Evolutionary conservation across 805 yeast genomes (phyloP).

Genomic region (Lipomyces anomalus): DNA sequence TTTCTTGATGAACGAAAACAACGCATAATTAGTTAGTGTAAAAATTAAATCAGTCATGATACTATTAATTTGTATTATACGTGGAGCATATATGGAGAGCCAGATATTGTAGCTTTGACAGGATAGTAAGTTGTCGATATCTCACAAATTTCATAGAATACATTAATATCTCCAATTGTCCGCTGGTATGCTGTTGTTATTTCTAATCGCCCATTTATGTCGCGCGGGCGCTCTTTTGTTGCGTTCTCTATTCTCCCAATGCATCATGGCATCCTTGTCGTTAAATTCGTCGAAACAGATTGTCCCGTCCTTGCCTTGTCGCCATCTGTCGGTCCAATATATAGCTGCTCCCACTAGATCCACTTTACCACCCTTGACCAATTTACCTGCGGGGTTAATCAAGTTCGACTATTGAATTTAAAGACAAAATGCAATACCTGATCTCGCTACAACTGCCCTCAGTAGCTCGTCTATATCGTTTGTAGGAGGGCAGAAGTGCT

Average conservation of each 20-base stretch:
- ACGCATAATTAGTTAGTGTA: no score
- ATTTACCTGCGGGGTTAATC: slow-evolving; percentile 27
- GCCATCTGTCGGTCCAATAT: slow-evolving; percentile 57
- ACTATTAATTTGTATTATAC: background rate
- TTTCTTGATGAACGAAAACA: slow-evolving; percentile 25
- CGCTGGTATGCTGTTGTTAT: no score
- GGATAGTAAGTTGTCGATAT: background rate
- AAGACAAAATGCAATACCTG: slow-evolving; percentile 4
- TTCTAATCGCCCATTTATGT: background rate
- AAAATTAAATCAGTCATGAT: no score
- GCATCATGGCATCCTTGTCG: slow-evolving; percentile 16
- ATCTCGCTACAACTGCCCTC: slow-evolving; percentile 27
- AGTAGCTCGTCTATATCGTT: slow-evolving; percentile 61
- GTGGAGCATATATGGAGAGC: background rate
- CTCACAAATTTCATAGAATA: background rate
- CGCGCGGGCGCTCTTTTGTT: background rate
- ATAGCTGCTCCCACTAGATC: slow-evolving; percentile 60
- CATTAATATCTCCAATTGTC: background rate
- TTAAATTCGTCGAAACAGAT: slow-evolving; percentile 31
- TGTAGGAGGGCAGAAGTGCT: slow-evolving; percentile 63
- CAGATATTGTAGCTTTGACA: background rate
- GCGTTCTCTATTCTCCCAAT: slow-evolving; percentile 15
- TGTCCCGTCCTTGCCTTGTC: slow-evolving; percentile 46
- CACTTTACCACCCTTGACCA: slow-evolving; percentile 28
- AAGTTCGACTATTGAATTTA: background rate